phyloP scores from a whole-genome alignment of 495 filamentous ascomycete genomes.

The Neurospora cerealis region DNA sequence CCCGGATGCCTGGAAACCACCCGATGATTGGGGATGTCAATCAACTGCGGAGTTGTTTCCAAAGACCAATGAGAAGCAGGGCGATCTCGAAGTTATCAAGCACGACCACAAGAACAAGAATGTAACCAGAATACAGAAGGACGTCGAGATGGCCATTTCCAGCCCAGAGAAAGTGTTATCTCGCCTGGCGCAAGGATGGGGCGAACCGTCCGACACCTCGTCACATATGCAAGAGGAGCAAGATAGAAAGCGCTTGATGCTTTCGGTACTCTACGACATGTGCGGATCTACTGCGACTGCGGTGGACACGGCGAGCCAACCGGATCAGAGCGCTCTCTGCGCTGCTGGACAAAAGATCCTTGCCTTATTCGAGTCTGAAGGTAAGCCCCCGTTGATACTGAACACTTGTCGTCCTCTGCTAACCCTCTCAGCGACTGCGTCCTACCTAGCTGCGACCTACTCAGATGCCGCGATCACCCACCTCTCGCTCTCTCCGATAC shows the following conservation, averaged over 20 bases:
- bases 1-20: conserved; percentile 31
- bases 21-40: conserved; percentile 10
- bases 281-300: background rate
- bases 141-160: conserved; percentile 35
- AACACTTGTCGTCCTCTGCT: background rate
- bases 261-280: conserved; percentile 25
- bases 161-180: conserved; percentile 31
- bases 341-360: conserved; percentile 17
- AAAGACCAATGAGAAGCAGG: background rate
- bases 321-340: background rate
- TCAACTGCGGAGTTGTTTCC: background rate
- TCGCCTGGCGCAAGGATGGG: conserved; percentile 35
- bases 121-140: conserved; percentile 24
- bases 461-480: conserved; percentile 21
- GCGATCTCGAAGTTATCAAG: background rate
- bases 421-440: conserved; percentile 27
- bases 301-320: background rate
- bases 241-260: conserved; percentile 35
- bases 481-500: conserved; percentile 25
- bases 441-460: conserved; percentile 30
- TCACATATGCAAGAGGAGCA: conserved; percentile 25
- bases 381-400: conserved; percentile 10
- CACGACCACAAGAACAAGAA: background rate
- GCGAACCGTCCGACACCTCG: conserved; percentile 24
- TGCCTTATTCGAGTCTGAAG: conserved; percentile 34